Evolutionary conservation across 2,329 filamentous ascomycete genomes (phyloP), one percentile per base, ranked within the genome.

Genomic region (Aureobasidium sp.): DNA sequence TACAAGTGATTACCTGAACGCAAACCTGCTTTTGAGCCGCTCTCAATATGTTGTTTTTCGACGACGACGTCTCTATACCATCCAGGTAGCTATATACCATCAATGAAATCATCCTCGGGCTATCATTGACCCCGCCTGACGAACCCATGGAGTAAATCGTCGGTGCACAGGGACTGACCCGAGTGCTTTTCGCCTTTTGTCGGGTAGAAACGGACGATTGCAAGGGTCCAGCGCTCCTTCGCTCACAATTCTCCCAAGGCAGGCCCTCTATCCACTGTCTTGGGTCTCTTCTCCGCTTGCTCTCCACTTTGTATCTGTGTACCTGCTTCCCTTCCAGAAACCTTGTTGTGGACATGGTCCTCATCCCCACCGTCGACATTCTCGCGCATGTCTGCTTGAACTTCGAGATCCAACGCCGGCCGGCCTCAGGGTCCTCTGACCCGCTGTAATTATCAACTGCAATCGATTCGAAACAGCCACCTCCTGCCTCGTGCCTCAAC

Each of bases 351-450:
- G 67, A 79, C 45, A 88, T 87, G 73, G 95, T 89, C 72, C 45
- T 90, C 13, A 78, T 74, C 0, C 93, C 95, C 75, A 96, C 97
- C 97, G 14, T 21, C 21, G 21, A 21, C 21, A 21, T 21, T 21
- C n/a, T 95, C 85, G 73, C 95, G 97, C 68, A 80, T n/a, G 47
- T 7, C 8, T 50, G n/a, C 32, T 70, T 87, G 86, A 39, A 89
- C 81, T 70, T 90, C 49, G 82, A 0, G 88, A 87, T 72, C 86
- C 86, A 78, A 96, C 97, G 0, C 91, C 91, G 62, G 85, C 85
- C 1, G 78, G 79, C 67, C 8, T 85, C 81, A 21, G 68, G 97
- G 90, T 2, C 88, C 66, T 86, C 14, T 86, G 68, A 88, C 84
- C 67, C 96, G 85, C 63, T 82, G 82, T 29, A n/a, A 53, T 37